Percentiles rank a stretch among this genome's conserved stretches.
phyloP scores from a whole-genome alignment of 371 early-diverging fungal genomes.

The Vittaforma corneae region DNA sequence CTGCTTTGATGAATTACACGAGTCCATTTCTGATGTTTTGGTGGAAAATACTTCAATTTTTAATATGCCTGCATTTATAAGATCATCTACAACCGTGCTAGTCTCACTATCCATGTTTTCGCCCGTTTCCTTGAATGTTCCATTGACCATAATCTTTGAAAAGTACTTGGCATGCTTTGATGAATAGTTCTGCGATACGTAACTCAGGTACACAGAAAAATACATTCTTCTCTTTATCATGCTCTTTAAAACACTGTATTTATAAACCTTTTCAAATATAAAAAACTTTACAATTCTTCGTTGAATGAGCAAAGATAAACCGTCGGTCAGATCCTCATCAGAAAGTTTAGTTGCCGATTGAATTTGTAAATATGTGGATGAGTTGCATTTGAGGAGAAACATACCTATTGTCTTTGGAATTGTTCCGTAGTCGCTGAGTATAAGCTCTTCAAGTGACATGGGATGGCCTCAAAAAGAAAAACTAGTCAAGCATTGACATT shows the following conservation, averaged over 20 bases:
- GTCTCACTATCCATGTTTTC: neutral
- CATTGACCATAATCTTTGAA: constrained; percentile 20
- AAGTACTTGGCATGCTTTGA: constrained; percentile 5
- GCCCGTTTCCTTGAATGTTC: neutral
- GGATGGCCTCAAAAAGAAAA: neutral
- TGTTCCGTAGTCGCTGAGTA: constrained; percentile 41
- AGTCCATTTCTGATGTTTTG: neutral
- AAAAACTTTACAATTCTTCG: constrained; percentile 38
- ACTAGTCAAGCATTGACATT: neutral
- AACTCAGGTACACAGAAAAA: constrained; percentile 20
- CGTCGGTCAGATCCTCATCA: constrained; percentile 5
- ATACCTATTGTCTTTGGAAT: constrained; percentile 23
- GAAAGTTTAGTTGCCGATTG: neutral
- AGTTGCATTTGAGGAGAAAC: constrained; percentile 27
- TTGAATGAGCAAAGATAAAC: constrained; percentile 37
- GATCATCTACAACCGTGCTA: neutral
- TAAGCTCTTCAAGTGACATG: constrained; percentile 13
- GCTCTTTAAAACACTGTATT: constrained; percentile 11
- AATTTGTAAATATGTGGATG: constrained; percentile 13
- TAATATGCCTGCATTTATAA: neutral
- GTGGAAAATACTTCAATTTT: constrained; percentile 11
- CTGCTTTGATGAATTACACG: neutral
- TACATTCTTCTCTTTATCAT: constrained; percentile 18
- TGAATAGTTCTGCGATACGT: constrained; percentile 12
- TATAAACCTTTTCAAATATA: constrained; percentile 17